These are phyloP conservation scores for Pyrenula aspistea DNA, from an alignment of 495 filamentous ascomycete genomes.

Conservation along the genomic window DNA sequence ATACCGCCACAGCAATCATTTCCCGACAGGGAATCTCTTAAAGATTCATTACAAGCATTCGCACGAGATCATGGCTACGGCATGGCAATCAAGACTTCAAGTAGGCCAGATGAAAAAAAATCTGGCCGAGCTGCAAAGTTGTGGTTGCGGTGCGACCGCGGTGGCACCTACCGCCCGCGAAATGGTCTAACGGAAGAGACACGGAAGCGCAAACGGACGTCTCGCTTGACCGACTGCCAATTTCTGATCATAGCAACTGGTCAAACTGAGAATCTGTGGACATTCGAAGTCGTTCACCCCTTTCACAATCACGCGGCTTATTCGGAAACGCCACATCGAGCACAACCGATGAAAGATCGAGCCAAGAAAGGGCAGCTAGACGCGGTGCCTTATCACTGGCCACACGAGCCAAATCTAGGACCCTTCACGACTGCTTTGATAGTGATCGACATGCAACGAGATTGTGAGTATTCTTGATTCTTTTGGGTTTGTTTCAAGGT, in stretches of 20 bases:
- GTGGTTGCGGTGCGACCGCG: slow-evolving; percentile 38
- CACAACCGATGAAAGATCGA: slow-evolving; percentile 26
- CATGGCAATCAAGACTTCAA: slow-evolving; percentile 36
- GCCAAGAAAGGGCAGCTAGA: slow-evolving; percentile 34
- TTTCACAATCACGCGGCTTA: slow-evolving; percentile 35
- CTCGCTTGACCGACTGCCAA: slow-evolving; percentile 34
- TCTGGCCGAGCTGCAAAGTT: slow-evolving; percentile 34
- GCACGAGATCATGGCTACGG: slow-evolving; percentile 35
- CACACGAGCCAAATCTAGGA: slow-evolving; percentile 45
- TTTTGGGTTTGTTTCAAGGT: slow-evolving; percentile 4
- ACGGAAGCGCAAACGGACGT: slow-evolving; percentile 32
- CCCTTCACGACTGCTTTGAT: slow-evolving; percentile 51
- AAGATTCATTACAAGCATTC: slow-evolving; percentile 30
- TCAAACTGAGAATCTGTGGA: slow-evolving; percentile 30
- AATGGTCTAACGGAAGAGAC: slow-evolving; percentile 38
- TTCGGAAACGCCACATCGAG: slow-evolving; percentile 23
- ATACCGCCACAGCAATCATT: slow-evolving; percentile 29
- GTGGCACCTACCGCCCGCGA: slow-evolving; percentile 35
- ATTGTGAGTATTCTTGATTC: slow-evolving; percentile 33
- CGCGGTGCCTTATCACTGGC: slow-evolving; percentile 48
- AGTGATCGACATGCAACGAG: slow-evolving; percentile 64
- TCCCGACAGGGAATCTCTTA: slow-evolving; percentile 31
- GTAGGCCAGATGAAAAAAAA: slow-evolving; percentile 34
- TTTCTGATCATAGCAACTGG: slow-evolving; percentile 35
- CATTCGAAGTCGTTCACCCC: slow-evolving; percentile 28